Base-by-base conservation (phyloP, 1,284 basidiomycete species). In the Microbotryum scabiosae region DNA sequence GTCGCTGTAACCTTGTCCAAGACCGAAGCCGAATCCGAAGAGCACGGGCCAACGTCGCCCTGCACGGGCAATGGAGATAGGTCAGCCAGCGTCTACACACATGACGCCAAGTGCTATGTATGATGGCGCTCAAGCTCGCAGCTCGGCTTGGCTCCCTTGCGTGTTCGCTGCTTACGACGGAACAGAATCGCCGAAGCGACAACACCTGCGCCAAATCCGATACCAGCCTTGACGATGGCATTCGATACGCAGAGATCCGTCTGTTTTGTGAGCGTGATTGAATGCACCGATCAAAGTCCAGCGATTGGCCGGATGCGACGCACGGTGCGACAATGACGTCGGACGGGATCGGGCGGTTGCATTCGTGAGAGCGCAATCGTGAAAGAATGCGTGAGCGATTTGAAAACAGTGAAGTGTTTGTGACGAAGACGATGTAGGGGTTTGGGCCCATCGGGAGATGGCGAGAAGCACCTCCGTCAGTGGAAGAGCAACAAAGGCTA, bases 41-140 rank as follows among this genome's bases (percentile, higher is more conserved):
- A 90, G 87, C 65, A 97, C 87, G 26, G 94, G 94, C 90, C 92
- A 97, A 73, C 88, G 88, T 69, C 93, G 89, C 80, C 94, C 93
- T 97, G 75, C 26, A 41, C 46, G 63, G 47, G 25, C 23, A 30
- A 55, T 23, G 47, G 21, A 5, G 7, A 1, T 28, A 28, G 12
- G 21, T 49, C 47, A 23, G 47, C 21, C 12, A 6, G 14, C 23
- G 20, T 23, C 28, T 5, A 23, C 28, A 20, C n/a, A 14, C 12
- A 6, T 23, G 26, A 23, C 21, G 47, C 28, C 47, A 49, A 23
- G 47, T 49, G 47, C 47, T 16, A 28, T 23, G 23, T 16, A 28
- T 23, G 23, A 49, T n/a, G 18, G 12, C 3, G 26, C 47, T 23
- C 21, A 23, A n/a, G 9, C 20, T n/a, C n/a, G 26, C 28, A 46